These are phyloP conservation scores for Phialophora tarda DNA, from an alignment of 2,329 filamentous ascomycete genomes.

Conservation along the genomic window DNA sequence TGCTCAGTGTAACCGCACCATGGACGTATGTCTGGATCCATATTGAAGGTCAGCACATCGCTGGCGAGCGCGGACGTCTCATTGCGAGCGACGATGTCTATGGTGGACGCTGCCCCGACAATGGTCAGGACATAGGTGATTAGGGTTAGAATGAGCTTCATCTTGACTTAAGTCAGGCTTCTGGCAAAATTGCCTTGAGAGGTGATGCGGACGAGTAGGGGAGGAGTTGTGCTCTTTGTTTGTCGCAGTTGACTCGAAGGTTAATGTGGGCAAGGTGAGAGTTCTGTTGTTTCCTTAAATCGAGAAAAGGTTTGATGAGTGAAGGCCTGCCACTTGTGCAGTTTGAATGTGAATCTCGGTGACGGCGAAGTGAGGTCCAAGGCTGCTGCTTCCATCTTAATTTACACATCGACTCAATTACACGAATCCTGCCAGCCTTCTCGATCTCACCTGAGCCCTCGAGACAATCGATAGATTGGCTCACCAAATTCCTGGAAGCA, in stretches of 20 bases:
- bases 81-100: neutral
- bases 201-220: neutral
- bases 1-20: constrained; percentile 5
- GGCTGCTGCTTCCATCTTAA: neutral
- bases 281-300: neutral
- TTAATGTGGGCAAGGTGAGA: neutral
- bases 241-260: neutral
- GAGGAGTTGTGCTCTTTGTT: neutral
- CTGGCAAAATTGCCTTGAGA: neutral
- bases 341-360: neutral
- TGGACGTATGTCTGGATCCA: neutral
- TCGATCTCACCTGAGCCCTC: neutral
- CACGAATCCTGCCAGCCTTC: neutral
- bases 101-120: neutral
- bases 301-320: neutral
- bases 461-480: neutral
- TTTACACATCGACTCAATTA: neutral
- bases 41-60: neutral
- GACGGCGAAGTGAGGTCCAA: neutral
- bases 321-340: neutral
- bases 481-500: constrained; percentile 75
- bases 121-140: neutral
- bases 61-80: neutral
- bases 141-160: neutral
- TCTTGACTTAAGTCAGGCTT: neutral